Conservation (phyloP, 805 yeast genomes). For the Clavispora fructus region DNA sequence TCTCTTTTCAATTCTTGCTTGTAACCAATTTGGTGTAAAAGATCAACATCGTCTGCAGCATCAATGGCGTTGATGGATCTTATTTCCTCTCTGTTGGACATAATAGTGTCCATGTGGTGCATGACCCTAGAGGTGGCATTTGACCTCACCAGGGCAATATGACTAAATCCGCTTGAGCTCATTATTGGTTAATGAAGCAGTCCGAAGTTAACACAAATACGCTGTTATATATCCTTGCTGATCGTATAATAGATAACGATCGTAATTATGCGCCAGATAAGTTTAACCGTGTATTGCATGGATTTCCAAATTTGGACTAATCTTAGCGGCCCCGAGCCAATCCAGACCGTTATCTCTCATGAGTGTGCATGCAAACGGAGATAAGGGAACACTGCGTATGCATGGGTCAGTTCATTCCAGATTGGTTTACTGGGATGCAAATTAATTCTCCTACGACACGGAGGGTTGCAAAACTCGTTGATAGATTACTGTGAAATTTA, state of each 20-base stretch:
- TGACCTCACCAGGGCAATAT: not conserved
- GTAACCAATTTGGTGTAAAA: constrained; percentile 2
- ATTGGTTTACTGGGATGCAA: too few relatives aligned
- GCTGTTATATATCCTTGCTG: not conserved
- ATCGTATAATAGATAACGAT: not conserved
- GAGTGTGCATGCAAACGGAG: too few relatives aligned
- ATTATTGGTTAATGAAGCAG: not conserved
- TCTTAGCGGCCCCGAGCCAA: too few relatives aligned
- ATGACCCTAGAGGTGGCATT: not conserved
- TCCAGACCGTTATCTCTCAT: too few relatives aligned
- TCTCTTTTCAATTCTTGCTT: constrained; percentile 1
- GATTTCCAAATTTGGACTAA: too few relatives aligned
- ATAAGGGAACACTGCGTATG: too few relatives aligned
- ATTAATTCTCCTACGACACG: too few relatives aligned
- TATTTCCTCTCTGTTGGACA: constrained; percentile 3
- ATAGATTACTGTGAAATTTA: too few relatives aligned
- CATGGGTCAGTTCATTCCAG: too few relatives aligned
- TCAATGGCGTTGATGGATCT: constrained; percentile 2
- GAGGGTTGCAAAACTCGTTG: too few relatives aligned
- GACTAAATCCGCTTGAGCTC: constrained; percentile 3
- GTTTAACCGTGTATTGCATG: too few relatives aligned
- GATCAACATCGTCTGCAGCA: constrained; percentile 3
- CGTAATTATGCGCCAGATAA: too few relatives aligned
- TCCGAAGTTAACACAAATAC: not conserved
- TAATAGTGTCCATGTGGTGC: constrained; percentile 1